Evolutionary conservation across 2,329 filamentous ascomycete genomes (phyloP).

Genomic region (Penicillium sp.): DNA sequence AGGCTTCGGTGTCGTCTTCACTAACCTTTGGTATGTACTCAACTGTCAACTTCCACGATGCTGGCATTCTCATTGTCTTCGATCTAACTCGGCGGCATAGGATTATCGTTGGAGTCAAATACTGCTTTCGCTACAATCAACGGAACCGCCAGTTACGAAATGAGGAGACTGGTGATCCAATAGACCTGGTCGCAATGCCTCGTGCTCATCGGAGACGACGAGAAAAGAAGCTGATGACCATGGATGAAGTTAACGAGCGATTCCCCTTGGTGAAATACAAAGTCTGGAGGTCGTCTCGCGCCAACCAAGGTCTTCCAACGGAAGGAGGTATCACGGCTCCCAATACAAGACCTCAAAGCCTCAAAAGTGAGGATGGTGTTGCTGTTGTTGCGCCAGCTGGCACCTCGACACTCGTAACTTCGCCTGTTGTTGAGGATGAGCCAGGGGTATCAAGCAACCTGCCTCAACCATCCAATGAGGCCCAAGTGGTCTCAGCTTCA

Average conservation of each 20-base stretch:
- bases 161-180: conserved; percentile 81
- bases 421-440: conserved; percentile 26
- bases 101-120: conserved; percentile 99
- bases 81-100: conserved; percentile 51
- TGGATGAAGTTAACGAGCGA: conserved; percentile 97
- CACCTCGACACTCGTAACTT: conserved; percentile 25
- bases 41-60: neutral
- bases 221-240: conserved; percentile 98
- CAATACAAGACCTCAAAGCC: conserved; percentile 69
- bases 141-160: conserved; percentile 78
- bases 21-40: conserved; percentile 86
- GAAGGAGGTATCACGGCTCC: conserved; percentile 79
- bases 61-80: neutral
- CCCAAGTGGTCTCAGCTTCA: conserved; percentile 13
- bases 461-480: conserved; percentile 17
- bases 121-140: conserved; percentile 98
- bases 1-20: conserved; percentile 97
- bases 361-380: conserved; percentile 64
- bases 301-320: conserved; percentile 79
- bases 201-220: conserved; percentile 80
- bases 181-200: conserved; percentile 83
- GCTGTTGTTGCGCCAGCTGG: conserved; percentile 24
- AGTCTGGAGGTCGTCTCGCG: conserved; percentile 81
- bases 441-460: conserved; percentile 14
- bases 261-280: conserved; percentile 98